phyloP scores from a whole-genome alignment of 805 yeast genomes.

The Candida saitoana region DNA sequence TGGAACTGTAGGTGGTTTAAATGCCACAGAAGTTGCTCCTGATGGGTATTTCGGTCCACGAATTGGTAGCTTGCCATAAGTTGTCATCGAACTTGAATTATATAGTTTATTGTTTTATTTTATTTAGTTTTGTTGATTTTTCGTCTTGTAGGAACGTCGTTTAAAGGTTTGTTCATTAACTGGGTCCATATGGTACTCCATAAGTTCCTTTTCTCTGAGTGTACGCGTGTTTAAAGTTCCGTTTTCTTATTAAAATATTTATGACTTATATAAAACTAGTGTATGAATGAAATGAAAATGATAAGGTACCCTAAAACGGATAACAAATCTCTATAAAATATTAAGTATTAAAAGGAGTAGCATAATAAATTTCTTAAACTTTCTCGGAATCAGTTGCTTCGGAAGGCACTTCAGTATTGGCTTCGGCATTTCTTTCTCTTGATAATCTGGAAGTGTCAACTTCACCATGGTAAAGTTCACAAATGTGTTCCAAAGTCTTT shows the following conservation, averaged over 20 bases:
- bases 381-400: conserved; percentile 36
- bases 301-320: background rate
- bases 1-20: conserved; percentile 17
- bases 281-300: background rate
- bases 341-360: background rate
- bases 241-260: too few species aligned
- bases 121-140: too few species aligned
- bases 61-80: conserved; percentile 13
- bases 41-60: conserved; percentile 37
- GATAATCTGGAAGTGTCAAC: conserved; percentile 43
- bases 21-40: conserved; percentile 17
- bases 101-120: too few species aligned
- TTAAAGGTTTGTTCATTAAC: background rate
- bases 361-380: background rate
- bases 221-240: too few species aligned
- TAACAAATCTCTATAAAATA: background rate
- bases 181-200: too few species aligned
- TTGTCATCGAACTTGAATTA: too few species aligned
- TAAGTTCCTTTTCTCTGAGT: too few species aligned
- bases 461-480: conserved; percentile 82
- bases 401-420: conserved; percentile 17
- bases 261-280: background rate
- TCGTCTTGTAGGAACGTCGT: too few species aligned
- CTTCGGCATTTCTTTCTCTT: conserved; percentile 31
- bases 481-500: conserved; percentile 79